Conservation (phyloP, 768 basidiomycete species). For the Hydnomerulius pinastri region DNA sequence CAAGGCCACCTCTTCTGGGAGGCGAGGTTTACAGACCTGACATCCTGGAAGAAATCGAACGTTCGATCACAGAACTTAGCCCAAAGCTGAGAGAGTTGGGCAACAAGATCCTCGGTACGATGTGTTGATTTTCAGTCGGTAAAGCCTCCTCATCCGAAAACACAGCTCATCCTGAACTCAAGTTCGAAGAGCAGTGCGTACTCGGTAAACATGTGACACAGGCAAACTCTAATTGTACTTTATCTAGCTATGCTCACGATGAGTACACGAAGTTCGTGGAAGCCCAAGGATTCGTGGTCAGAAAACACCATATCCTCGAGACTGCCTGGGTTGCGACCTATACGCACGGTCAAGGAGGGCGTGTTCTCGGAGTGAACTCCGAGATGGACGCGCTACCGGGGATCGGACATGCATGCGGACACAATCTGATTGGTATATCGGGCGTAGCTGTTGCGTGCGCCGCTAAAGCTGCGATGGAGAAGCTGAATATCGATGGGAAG, state of each 20-base stretch:
- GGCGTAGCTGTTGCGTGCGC: constrained; percentile 75
- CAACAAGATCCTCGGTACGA: constrained; percentile 68
- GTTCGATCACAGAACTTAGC: constrained; percentile 53
- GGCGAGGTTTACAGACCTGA: constrained; percentile 54
- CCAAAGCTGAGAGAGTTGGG: constrained; percentile 60
- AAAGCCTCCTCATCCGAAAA: neutral
- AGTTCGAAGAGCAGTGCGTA: constrained; percentile 64
- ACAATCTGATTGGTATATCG: constrained; percentile 78
- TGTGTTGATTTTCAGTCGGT: neutral
- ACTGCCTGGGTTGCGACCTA: constrained; percentile 80
- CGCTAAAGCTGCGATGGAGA: constrained; percentile 61
- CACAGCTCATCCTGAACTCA: constrained; percentile 74
- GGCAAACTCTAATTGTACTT: neutral
- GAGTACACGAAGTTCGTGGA: constrained; percentile 66
- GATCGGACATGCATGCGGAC: constrained; percentile 76
- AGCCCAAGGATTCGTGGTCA: constrained; percentile 65
- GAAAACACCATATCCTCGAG: constrained; percentile 57
- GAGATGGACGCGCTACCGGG: constrained; percentile 71
- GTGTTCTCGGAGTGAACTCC: constrained; percentile 77
- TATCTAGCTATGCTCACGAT: constrained; percentile 67
- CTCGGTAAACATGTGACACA: neutral
- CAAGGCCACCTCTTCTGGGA: constrained; percentile 24
- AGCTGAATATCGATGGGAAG: constrained; percentile 64
- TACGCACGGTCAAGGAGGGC: constrained; percentile 63
- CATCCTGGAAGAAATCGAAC: constrained; percentile 61